These are phyloP conservation scores for Leishmania major DNA, from an alignment of 208 protist genomes.

Conservation along the genomic window DNA sequence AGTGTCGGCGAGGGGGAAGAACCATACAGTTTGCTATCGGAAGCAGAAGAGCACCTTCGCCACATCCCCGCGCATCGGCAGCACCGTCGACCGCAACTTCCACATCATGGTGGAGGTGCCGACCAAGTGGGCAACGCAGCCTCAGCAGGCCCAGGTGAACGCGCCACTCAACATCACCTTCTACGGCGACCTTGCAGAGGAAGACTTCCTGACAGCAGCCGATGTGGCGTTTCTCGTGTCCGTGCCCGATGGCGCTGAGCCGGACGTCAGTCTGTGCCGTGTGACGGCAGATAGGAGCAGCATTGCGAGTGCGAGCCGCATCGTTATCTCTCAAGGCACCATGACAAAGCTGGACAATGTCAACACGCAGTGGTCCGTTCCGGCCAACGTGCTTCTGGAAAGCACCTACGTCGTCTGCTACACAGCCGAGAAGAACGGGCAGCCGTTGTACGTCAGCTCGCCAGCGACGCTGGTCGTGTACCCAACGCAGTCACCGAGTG, in stretches of 20 bases:
- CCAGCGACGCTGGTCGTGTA: slow-evolving; percentile 63
- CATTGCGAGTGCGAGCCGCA: background rate
- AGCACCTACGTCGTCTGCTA: slow-evolving; percentile 87
- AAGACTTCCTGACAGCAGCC: slow-evolving; percentile 44
- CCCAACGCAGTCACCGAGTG: slow-evolving; percentile 67
- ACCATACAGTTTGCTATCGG: slow-evolving; percentile 78
- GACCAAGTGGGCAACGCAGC: slow-evolving; percentile 46
- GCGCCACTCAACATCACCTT: slow-evolving; percentile 70
- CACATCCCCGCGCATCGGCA: slow-evolving; percentile 50
- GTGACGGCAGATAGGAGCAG: background rate
- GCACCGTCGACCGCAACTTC: slow-evolving; percentile 64
- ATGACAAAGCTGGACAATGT: slow-evolving; percentile 35
- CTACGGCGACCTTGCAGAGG: slow-evolving; percentile 27
- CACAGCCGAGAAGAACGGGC: slow-evolving; percentile 49
- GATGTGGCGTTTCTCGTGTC: slow-evolving; percentile 75
- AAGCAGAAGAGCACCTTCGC: slow-evolving; percentile 65
- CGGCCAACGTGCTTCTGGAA: slow-evolving; percentile 27
- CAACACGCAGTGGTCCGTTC: slow-evolving; percentile 75
- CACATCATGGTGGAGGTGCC: slow-evolving; percentile 48
- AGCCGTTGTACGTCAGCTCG: slow-evolving; percentile 56
- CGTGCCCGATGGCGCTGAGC: slow-evolving; percentile 15
- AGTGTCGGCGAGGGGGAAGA: slow-evolving; percentile 8
- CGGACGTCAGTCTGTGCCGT: slow-evolving; percentile 1
- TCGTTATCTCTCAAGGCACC: slow-evolving; percentile 6
- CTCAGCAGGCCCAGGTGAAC: slow-evolving; percentile 54